Evolutionary conservation across 768 basidiomycete genomes (phyloP).

Genomic region (Lactifluus volemus): DNA sequence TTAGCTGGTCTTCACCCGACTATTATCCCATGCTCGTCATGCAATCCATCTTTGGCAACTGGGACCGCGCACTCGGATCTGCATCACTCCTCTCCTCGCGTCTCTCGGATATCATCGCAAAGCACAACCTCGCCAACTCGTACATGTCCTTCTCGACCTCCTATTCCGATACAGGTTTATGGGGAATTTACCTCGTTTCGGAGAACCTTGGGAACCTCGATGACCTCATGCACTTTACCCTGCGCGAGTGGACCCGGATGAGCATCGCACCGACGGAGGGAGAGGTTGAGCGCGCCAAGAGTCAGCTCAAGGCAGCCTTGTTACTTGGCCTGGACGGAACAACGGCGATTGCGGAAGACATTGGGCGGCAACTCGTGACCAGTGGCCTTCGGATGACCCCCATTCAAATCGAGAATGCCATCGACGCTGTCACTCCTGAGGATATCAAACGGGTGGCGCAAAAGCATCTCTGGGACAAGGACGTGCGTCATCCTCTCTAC

Average conservation of each 20-base stretch:
- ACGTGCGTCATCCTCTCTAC: conserved; percentile 42
- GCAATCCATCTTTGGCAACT: conserved; percentile 97
- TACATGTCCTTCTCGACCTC: conserved; percentile 99
- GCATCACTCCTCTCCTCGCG: conserved; percentile 84
- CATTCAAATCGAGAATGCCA: conserved; percentile 85
- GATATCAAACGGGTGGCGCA: conserved; percentile 93
- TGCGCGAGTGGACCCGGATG: conserved; percentile 96
- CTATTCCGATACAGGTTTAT: conserved; percentile 97
- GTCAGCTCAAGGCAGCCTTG: conserved; percentile 92
- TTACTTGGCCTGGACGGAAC: conserved; percentile 91
- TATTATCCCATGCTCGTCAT: conserved; percentile 99
- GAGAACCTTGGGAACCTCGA: conserved; percentile 94
- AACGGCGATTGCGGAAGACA: conserved; percentile 94
- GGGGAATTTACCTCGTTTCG: conserved; percentile 96
- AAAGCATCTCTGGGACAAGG: conserved; percentile 96
- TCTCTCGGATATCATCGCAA: conserved; percentile 83
- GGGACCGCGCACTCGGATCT: conserved; percentile 94
- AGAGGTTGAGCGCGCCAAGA: conserved; percentile 92
- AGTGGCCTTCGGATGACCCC: conserved; percentile 86
- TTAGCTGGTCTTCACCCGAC: conserved; percentile 95
- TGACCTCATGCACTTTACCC: conserved; percentile 87
- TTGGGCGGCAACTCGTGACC: conserved; percentile 95
- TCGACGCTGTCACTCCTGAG: conserved; percentile 79
- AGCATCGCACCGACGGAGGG: conserved; percentile 61
- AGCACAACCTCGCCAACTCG: conserved; percentile 94